Evolutionary conservation across 257 asterid genomes (phyloP).

Genomic region (Agastache rugosa): DNA sequence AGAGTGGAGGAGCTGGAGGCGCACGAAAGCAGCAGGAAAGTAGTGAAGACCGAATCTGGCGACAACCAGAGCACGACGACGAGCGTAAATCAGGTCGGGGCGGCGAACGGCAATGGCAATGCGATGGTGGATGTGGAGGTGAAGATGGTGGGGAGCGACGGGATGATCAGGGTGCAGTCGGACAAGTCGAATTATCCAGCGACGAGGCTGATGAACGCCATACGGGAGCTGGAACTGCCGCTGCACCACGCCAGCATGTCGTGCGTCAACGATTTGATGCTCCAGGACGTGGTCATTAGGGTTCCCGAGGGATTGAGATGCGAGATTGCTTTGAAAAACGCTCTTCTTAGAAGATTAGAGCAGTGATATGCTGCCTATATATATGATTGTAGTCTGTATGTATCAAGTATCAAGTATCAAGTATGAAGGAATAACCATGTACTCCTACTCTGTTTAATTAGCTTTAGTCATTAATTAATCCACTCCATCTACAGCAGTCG

Average conservation of each 20-base stretch:
- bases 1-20: slow-evolving; percentile 60
- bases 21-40: slow-evolving; percentile 28
- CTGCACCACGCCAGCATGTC: slow-evolving; percentile 87
- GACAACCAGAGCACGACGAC: slow-evolving; percentile 57
- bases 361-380: background rate
- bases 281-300: slow-evolving; percentile 70
- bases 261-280: slow-evolving; percentile 65
- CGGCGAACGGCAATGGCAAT: background rate
- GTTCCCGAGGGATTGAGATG: slow-evolving; percentile 48
- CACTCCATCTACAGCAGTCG: no score
- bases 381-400: background rate
- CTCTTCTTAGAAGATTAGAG: slow-evolving; percentile 51
- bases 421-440: no score
- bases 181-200: slow-evolving; percentile 57
- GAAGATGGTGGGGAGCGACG: slow-evolving; percentile 67
- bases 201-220: slow-evolving; percentile 65
- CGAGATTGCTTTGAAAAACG: slow-evolving; percentile 53
- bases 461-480: no score
- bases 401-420: no score
- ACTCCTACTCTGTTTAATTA: no score
- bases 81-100: slow-evolving; percentile 35
- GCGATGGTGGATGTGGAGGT: slow-evolving; percentile 56
- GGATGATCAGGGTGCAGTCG: slow-evolving; percentile 81
- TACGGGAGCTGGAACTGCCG: slow-evolving; percentile 61
- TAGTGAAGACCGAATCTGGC: slow-evolving; percentile 40